phyloP scores from a whole-genome alignment of 495 filamentous ascomycete genomes.

The Amniculicola lignicola region DNA sequence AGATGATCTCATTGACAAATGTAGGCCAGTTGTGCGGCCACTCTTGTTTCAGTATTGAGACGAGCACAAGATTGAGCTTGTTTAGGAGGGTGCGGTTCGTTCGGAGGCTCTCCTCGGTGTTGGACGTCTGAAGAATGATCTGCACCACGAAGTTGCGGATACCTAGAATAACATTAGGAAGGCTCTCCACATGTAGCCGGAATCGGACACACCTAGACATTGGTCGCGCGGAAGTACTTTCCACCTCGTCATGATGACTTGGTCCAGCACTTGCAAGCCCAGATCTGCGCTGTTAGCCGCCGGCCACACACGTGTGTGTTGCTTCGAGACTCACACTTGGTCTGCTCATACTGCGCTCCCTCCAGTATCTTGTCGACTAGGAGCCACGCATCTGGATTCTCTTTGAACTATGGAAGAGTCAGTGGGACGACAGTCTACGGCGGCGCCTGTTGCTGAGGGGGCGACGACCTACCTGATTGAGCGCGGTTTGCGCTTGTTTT shows the following conservation, averaged over 20 bases:
- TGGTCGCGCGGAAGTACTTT: conserved; percentile 94
- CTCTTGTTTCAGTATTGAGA: conserved; percentile 97
- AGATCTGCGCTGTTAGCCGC: conserved; percentile 59
- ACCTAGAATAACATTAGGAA: too few species aligned
- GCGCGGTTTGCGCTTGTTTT: conserved; percentile 90
- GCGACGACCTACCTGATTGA: conserved; percentile 76
- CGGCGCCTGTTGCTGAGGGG: background rate
- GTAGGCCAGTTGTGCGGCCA: conserved; percentile 99
- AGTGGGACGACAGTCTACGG: conserved; percentile 30
- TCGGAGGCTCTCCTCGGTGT: conserved; percentile 78
- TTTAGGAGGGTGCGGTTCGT: conserved; percentile 83
- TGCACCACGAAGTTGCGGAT: conserved; percentile 98
- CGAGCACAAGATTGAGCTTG: conserved; percentile 95
- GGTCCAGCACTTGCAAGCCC: conserved; percentile 92
- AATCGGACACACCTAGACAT: conserved; percentile 76
- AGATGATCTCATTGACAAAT: conserved; percentile 99
- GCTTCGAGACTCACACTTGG: conserved; percentile 85
- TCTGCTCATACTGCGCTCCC: conserved; percentile 85
- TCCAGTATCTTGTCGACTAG: conserved; percentile 93
- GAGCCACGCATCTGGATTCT: conserved; percentile 96
- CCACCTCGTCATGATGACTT: conserved; percentile 98
- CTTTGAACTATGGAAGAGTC: conserved; percentile 75
- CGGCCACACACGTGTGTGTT: background rate
- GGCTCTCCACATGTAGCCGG: too few species aligned
- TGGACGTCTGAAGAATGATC: conserved; percentile 91